Evolutionary conservation across 495 filamentous ascomycete species (phyloP), one percentile per base, ranked within the genome.

Genomic region (Massariosphaeria phaeospora): DNA sequence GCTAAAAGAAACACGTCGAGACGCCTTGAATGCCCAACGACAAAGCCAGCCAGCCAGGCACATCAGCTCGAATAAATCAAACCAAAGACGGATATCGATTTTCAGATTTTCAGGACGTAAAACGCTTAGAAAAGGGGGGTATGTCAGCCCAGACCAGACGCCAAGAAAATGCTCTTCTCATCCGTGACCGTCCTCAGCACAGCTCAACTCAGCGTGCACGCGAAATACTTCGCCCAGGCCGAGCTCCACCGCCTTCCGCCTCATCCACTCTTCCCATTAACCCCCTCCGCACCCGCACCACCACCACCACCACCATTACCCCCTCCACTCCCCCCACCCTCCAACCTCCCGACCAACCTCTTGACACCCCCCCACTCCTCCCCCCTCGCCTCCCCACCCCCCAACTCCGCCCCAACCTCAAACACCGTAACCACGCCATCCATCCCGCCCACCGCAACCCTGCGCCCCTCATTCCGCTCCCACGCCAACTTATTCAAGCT

Each of bases 341-440:
- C 90, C 61, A 86, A 64, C 66, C 84, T 79, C 35, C 78, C 79
- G 9, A 95, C 76, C 62, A 95, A 72, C 70, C 84, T 88, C 80
- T 95, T 96, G 60, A 96, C 86, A 42, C 77, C 84, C 27, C 80
- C 76, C 93, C 93, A 96, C 68, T 96, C 93, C 62, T 98, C 93
- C 48, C 79, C 81, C 62, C 84, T 81, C 2, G 88, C 79, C 61
- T 95, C 90, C 54, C 81, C 79, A 6, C 90, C 90, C 23, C 87
- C 84, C 17, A 96, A 69, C 45, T 90, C 90, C 40, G 78, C 79
- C 13, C 88, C 94, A 15, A 97, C 90, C 72, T 99, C 93, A 68
- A 96, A 96, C 15, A 99, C 81, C 0, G 84, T 95, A 13, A 96
- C 79, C 1, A 85, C 81, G 1, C 93, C 91, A 66, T 95, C 90